Evolutionary conservation across 139 green algal species (phyloP).

Genomic region (Micractinium conductrix): DNA sequence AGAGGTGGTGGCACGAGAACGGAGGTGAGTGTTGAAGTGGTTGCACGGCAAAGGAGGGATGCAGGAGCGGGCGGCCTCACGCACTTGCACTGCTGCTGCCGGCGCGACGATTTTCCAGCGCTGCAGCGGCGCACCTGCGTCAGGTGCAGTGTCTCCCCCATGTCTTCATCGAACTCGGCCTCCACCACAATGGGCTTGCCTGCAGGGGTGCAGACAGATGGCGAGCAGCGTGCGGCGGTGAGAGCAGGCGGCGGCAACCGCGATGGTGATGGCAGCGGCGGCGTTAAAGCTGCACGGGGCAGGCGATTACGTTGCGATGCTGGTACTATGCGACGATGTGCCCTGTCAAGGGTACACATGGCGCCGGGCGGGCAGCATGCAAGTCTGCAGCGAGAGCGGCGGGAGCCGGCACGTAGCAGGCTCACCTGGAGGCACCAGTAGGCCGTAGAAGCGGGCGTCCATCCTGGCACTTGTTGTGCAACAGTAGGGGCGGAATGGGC

Average conservation of each 20-base stretch:
- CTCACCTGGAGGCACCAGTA: too few species aligned
- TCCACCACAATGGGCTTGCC: conserved; percentile 2
- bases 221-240: not conserved
- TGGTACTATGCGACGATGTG: too few species aligned
- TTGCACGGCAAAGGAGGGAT: not conserved
- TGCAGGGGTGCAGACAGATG: not conserved
- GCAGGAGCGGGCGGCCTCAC: not conserved
- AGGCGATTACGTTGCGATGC: too few species aligned
- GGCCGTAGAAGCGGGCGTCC: too few species aligned
- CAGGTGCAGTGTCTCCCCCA: conserved; percentile 36
- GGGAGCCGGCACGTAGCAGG: too few species aligned
- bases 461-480: too few species aligned
- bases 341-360: too few species aligned
- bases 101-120: not conserved
- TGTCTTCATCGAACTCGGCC: conserved; percentile 36
- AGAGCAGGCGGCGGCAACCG: not conserved
- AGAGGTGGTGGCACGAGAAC: not conserved
- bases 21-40: not conserved
- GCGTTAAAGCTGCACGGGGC: not conserved
- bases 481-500: too few species aligned
- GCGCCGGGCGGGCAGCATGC: too few species aligned
- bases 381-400: too few species aligned
- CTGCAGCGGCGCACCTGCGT: conserved; percentile 24
- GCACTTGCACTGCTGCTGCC: not conserved
- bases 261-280: not conserved